Conservation (phyloP, 768 basidiomycete species). For the Podaxis sp. region DNA sequence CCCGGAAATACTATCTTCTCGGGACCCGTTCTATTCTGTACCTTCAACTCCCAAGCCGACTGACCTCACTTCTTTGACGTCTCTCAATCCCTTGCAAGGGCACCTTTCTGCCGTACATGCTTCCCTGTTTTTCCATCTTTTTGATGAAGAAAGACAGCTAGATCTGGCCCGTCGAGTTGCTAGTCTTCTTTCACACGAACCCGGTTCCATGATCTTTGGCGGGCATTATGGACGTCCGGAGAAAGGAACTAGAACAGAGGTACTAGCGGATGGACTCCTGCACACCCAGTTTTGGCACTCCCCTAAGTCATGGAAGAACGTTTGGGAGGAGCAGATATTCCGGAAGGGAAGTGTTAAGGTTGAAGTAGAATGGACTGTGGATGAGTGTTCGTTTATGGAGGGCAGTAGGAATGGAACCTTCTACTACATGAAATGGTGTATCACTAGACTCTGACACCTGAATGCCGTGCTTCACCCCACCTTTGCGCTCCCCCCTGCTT, state of each 20-base stretch:
- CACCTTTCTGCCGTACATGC: slow-evolving; percentile 42
- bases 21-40: slow-evolving; percentile 16
- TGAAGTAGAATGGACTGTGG: neutral
- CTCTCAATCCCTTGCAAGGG: slow-evolving; percentile 22
- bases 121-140: slow-evolving; percentile 32
- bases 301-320: slow-evolving; percentile 11
- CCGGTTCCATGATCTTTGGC: slow-evolving; percentile 30
- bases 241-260: slow-evolving; percentile 6
- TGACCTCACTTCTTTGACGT: neutral
- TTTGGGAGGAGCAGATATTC: slow-evolving; percentile 12
- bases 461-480: too few relatives aligned
- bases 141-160: slow-evolving; percentile 26
- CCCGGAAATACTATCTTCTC: slow-evolving; percentile 32
- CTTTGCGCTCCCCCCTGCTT: too few relatives aligned
- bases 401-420: neutral
- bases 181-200: slow-evolving; percentile 24
- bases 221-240: slow-evolving; percentile 29
- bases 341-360: slow-evolving; percentile 10
- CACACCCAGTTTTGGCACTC: slow-evolving; percentile 11
- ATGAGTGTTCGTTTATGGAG: neutral
- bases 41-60: neutral
- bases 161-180: slow-evolving; percentile 25
- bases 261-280: slow-evolving; percentile 7
- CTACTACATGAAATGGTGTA: slow-evolving; percentile 2
- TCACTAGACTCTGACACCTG: neutral